These are phyloP conservation scores for Fusarium domesticum DNA, from an alignment of 2,329 filamentous ascomycete genomes.

Conservation along the genomic window DNA sequence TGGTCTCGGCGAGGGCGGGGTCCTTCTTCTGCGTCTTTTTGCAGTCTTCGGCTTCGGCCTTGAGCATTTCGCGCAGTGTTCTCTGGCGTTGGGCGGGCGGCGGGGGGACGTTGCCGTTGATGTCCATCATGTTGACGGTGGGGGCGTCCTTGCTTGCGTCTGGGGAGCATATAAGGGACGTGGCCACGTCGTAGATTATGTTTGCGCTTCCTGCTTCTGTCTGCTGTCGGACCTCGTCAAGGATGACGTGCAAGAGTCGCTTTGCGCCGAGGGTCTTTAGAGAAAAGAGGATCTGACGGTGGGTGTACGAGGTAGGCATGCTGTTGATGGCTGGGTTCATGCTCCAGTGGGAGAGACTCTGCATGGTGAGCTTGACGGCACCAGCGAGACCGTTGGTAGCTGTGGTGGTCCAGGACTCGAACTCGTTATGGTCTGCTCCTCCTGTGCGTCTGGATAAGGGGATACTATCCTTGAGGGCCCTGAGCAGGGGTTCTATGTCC, in stretches of 20 bases:
- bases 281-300: constrained; percentile 64
- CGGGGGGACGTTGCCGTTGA: constrained; percentile 35
- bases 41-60: constrained; percentile 56
- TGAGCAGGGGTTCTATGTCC: constrained; percentile 66
- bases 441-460: constrained; percentile 59
- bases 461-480: constrained; percentile 60
- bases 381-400: constrained; percentile 54
- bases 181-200: constrained; percentile 66
- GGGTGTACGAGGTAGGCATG: constrained; percentile 66
- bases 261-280: constrained; percentile 60
- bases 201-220: constrained; percentile 57
- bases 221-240: constrained; percentile 66
- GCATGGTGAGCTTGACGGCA: constrained; percentile 59
- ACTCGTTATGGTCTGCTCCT: constrained; percentile 61
- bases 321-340: constrained; percentile 52
- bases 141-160: constrained; percentile 48
- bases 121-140: constrained; percentile 33
- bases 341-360: constrained; percentile 65
- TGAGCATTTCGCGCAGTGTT: constrained; percentile 60
- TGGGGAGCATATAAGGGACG: constrained; percentile 67
- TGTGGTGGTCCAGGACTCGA: constrained; percentile 64
- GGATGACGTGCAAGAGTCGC: constrained; percentile 56
- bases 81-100: constrained; percentile 44
- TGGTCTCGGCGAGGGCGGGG: constrained; percentile 54
- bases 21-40: constrained; percentile 56